Evolutionary conservation across 1,284 basidiomycete species (phyloP).

Genomic region (Coniferiporia sulphurascens): DNA sequence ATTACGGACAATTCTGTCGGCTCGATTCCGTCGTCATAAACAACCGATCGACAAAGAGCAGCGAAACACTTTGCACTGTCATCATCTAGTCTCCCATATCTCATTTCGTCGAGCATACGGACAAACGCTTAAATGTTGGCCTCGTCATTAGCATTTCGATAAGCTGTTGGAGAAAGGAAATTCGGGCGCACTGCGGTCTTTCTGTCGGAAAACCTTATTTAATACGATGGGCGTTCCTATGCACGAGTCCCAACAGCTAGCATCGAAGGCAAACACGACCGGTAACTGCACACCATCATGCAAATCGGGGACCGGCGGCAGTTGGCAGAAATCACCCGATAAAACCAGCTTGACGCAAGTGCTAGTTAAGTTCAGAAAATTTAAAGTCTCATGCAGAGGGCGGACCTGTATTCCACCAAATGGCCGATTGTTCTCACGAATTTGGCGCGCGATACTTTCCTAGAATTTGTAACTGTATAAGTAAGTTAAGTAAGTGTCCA

Average conservation of each 20-base stretch:
- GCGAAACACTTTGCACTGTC: constrained; percentile 53
- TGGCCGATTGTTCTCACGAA: constrained; percentile 45
- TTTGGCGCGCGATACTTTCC: constrained; percentile 44
- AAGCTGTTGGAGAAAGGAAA: constrained; percentile 3
- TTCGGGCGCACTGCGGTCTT: constrained; percentile 50
- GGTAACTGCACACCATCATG: constrained; percentile 34
- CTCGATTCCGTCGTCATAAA: constrained; percentile 68
- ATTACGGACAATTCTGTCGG: constrained; percentile 72
- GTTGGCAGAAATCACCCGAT: constrained; percentile 91
- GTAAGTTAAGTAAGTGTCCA: constrained; percentile 1
- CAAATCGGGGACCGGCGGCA: constrained; percentile 77
- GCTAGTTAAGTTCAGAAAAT: constrained; percentile 15
- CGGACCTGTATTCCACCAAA: constrained; percentile 73
- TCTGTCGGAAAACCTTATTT: constrained; percentile 62
- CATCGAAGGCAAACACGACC: constrained; percentile 80
- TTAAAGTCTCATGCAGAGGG: not conserved
- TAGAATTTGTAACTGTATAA: constrained; percentile 10
- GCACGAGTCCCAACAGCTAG: constrained; percentile 61
- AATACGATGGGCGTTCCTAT: constrained; percentile 56
- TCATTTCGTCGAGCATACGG: constrained; percentile 70
- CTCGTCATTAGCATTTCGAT: not conserved
- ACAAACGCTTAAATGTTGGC: constrained; percentile 45
- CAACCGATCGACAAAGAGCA: constrained; percentile 52
- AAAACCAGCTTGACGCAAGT: constrained; percentile 56
- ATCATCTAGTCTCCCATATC: constrained; percentile 47